These are phyloP conservation scores for Neurospora hispaniola DNA, from an alignment of 495 filamentous ascomycete species.

Conservation along the genomic window DNA sequence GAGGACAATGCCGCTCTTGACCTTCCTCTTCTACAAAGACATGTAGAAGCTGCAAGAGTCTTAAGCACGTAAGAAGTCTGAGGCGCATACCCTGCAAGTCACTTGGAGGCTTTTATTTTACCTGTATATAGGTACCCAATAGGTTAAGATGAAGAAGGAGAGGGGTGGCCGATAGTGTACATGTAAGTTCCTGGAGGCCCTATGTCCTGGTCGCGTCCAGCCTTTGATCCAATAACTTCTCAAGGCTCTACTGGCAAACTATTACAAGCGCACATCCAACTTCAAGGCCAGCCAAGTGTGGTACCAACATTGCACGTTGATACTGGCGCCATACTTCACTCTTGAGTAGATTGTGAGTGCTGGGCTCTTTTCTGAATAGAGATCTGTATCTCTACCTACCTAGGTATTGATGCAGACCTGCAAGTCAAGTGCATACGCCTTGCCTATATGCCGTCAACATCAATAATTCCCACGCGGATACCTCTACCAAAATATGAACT, in stretches of 20 bases:
- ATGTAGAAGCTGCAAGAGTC: conserved; percentile 92
- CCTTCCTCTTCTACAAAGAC: conserved; percentile 77
- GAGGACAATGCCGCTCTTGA: not conserved
- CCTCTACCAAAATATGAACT: too few relatives aligned
- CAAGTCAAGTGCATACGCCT: accelerated
- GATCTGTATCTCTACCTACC: too few relatives aligned
- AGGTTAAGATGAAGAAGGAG: conserved; percentile 52
- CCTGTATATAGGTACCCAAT: conserved; percentile 47
- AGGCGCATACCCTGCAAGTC: conserved; percentile 80
- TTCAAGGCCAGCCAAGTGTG: not conserved
- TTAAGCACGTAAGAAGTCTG: conserved; percentile 67
- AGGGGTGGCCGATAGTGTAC: conserved; percentile 66
- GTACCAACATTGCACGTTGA: not conserved
- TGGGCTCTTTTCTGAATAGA: too few relatives aligned
- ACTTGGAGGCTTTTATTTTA: conserved; percentile 55
- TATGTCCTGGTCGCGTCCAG: too few relatives aligned
- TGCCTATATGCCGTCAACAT: too few relatives aligned
- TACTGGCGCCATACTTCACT: too few relatives aligned
- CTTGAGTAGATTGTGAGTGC: not conserved
- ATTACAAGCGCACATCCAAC: not conserved
- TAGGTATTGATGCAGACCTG: too few relatives aligned
- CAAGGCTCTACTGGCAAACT: not conserved
- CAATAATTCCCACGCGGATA: too few relatives aligned
- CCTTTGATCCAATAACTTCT: too few relatives aligned
- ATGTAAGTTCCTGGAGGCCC: not conserved